Conservation (phyloP, 192 early-diverging fungal species). For the Dissophora globulifera region DNA sequence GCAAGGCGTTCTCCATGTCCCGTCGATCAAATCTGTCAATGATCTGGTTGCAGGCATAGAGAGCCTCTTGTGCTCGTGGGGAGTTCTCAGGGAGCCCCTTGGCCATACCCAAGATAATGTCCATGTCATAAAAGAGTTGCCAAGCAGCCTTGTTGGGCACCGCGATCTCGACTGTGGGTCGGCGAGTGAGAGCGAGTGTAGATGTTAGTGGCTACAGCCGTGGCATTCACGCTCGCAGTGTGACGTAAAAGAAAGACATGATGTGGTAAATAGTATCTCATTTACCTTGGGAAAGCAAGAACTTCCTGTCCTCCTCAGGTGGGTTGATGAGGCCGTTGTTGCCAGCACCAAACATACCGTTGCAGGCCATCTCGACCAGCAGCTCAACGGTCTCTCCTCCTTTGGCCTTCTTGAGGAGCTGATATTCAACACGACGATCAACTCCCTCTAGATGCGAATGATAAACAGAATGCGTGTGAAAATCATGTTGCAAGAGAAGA, state of each 20-base stretch:
- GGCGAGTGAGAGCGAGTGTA: no score
- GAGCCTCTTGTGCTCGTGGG: constrained; percentile 80
- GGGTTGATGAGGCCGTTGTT: constrained; percentile 70
- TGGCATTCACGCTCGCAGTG: no score
- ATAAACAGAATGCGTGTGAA: not conserved
- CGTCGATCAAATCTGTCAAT: constrained; percentile 72
- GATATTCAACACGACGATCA: constrained; percentile 66
- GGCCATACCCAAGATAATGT: constrained; percentile 77
- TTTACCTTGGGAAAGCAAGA: constrained; percentile 60
- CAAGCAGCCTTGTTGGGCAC: constrained; percentile 78
- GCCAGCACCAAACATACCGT: constrained; percentile 91
- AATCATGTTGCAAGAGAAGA: not conserved
- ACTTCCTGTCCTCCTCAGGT: constrained; percentile 74
- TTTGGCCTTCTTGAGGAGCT: constrained; percentile 55
- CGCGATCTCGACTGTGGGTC: constrained; percentile 76
- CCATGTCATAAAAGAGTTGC: constrained; percentile 79
- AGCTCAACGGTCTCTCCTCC: constrained; percentile 72
- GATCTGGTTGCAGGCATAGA: constrained; percentile 82
- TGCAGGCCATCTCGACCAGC: constrained; percentile 92
- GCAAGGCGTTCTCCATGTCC: constrained; percentile 16
- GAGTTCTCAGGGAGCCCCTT: constrained; percentile 75
- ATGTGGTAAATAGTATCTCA: not conserved
- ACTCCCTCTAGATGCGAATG: constrained; percentile 42
- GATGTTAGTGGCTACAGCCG: no score
- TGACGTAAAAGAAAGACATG: not conserved